These are phyloP conservation scores for Penicillium oxalicum DNA, from an alignment of 2,329 filamentous ascomycete genomes.

Conservation along the genomic window DNA sequence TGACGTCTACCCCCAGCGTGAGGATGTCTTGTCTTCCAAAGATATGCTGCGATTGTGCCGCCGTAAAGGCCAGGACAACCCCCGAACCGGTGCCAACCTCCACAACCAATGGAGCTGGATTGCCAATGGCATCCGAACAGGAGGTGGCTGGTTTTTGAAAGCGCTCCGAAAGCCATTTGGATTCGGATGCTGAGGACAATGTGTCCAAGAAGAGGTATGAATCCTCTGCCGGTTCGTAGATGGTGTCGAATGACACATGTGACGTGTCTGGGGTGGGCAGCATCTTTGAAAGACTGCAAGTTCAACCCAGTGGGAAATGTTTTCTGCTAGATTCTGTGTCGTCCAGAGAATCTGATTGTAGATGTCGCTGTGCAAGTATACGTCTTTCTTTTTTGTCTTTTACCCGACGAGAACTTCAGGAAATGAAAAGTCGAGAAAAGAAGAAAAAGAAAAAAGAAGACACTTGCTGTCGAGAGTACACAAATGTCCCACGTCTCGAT, in stretches of 20 bases:
- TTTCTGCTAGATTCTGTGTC: no score
- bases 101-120: conserved; percentile 56
- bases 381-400: no score
- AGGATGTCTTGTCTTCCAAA: conserved; percentile 67
- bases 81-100: conserved; percentile 91
- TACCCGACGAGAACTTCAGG: no score
- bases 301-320: neutral
- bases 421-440: no score
- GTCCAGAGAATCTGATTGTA: no score
- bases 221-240: conserved; percentile 95
- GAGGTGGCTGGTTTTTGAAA: conserved; percentile 44
- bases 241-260: conserved; percentile 78
- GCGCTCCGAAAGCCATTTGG: conserved; percentile 58
- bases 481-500: no score
- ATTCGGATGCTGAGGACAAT: conserved; percentile 66
- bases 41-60: conserved; percentile 65
- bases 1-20: conserved; percentile 76
- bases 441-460: no score
- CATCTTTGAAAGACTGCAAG: conserved; percentile 48
- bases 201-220: conserved; percentile 92
- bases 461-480: no score
- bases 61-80: conserved; percentile 82
- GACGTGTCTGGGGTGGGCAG: conserved; percentile 89
- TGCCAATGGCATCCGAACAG: conserved; percentile 11
- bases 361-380: no score